Base-by-base conservation (phyloP, 306 rosid species). In the Fagus sylvatica region DNA sequence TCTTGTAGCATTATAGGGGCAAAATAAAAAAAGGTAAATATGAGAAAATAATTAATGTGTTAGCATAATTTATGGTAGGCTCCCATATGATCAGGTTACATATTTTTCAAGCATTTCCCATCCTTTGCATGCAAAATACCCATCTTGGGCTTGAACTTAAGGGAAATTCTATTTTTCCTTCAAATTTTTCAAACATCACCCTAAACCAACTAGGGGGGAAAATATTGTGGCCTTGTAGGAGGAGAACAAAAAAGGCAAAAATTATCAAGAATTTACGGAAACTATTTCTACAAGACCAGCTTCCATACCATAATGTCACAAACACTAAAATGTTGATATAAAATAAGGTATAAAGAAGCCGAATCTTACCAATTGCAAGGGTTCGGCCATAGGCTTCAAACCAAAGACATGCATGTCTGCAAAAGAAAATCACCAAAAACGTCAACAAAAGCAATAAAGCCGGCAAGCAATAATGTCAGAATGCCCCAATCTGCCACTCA, bases 301-400 rank as follows among this genome's bases (percentile, higher is more conserved):
- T 11, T 62, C 41, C 13, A 4, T 62, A 62, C 69, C 69, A 34
- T 36, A 15, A 62, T 60, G 2, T 60, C 69, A 62, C 4, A 7
- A 61, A 41, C 15, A 61, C 15, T 5, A 34, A 56, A 62, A 33
- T 62, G 36, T 0, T 60, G 2, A 34, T 30, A 60, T 32, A 12
- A 32, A 60, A 60, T 11, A 32, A 60, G 11, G 28, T 30, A 60
- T 30, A 60, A 1, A 5, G 16, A 65, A 16, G 48, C 28, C 32
- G 12, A 87, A 83, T 71, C 89, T 82, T 84, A 95, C 99, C 99
- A 95, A 84, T 39, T 87, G 83, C 89, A 95, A 88, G 74, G 90
- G 85, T 88, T 95, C 99, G 39, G 73, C 59, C 88, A 89, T 89
- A 8, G 92, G 92, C 87, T 80, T 87, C 84, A 89, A 80, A 69